phyloP scores from a whole-genome alignment of 1,284 basidiomycete genomes.

The Cutaneotrichosporon sp. region DNA sequence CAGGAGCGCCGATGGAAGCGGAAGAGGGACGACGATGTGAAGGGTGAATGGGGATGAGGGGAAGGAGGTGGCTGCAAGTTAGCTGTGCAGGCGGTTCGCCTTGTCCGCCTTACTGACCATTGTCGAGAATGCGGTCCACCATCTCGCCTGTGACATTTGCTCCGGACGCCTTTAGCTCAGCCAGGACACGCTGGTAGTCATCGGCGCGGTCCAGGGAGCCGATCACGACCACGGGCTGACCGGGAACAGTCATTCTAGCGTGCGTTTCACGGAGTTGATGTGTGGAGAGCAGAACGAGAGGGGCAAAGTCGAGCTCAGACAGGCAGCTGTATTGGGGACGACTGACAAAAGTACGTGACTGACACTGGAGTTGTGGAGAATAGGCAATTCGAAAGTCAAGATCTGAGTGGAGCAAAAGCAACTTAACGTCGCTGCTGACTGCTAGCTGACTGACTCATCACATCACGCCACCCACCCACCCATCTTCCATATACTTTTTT shows the following conservation, averaged over 20 bases:
- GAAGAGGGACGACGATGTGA: slow-evolving; percentile 46
- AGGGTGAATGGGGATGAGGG: slow-evolving; percentile 37
- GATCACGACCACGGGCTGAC: slow-evolving; percentile 31
- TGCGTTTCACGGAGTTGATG: neutral
- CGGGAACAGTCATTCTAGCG: slow-evolving; percentile 2
- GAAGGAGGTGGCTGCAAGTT: slow-evolving; percentile 38
- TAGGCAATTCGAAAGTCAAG: no score
- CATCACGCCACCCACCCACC: no score
- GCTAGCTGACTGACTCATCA: no score
- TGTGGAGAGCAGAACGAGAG: neutral
- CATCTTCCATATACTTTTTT: no score
- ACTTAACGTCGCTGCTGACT: no score
- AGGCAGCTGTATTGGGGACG: no score
- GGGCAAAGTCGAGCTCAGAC: no score
- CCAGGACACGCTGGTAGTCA: slow-evolving; percentile 42
- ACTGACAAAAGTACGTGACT: no score
- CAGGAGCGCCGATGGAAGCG: slow-evolving; percentile 36
- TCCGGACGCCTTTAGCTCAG: slow-evolving; percentile 27
- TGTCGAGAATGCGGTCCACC: slow-evolving; percentile 47
- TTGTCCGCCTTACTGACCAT: slow-evolving; percentile 40
- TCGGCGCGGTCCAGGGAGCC: slow-evolving; percentile 45
- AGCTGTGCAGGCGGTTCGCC: no score
- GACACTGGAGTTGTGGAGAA: no score
- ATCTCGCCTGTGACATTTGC: slow-evolving; percentile 44
- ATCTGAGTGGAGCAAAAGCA: no score